phyloP scores from a whole-genome alignment of 257 asterid species.

The Solanum neorickii region DNA sequence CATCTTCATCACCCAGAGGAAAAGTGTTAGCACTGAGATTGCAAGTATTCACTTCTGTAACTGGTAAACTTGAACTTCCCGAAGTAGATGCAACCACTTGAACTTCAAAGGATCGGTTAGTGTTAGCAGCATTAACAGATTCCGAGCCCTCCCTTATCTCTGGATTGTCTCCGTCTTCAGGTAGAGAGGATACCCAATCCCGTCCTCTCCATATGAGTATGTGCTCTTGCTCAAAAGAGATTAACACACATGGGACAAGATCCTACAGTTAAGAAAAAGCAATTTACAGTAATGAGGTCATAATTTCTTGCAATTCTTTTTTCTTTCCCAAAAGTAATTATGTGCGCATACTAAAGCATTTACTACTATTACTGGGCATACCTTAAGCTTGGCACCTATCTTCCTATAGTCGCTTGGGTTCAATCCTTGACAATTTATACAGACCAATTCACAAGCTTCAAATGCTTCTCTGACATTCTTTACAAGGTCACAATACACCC shows the following conservation, averaged over 20 bases:
- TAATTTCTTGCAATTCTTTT: neutral
- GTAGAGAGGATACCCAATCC: constrained; percentile 56
- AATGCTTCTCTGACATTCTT: constrained; percentile 76
- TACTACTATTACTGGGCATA: constrained; percentile 4
- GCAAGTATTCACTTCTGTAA: neutral
- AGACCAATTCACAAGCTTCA: constrained; percentile 83
- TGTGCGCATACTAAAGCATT: neutral
- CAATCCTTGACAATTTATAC: constrained; percentile 82
- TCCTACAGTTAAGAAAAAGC: constrained; percentile 40
- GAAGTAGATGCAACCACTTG: constrained; percentile 12
- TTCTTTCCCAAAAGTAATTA: neutral
- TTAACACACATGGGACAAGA: constrained; percentile 85
- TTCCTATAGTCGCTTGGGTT: constrained; percentile 72
- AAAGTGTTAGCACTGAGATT: constrained; percentile 9
- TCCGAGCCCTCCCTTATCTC: constrained; percentile 15
- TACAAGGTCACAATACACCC: constrained; percentile 66
- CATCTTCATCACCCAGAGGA: constrained; percentile 9
- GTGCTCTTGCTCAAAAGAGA: constrained; percentile 79
- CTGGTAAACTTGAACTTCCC: constrained; percentile 5
- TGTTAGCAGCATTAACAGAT: constrained; percentile 6
- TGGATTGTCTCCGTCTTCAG: constrained; percentile 18
- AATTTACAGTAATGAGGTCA: neutral
- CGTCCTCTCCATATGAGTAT: constrained; percentile 86
- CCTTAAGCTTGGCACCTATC: constrained; percentile 94
- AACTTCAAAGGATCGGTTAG: neutral